phyloP scores from a whole-genome alignment of 306 rosid genomes.

The Canavalia ensiformis region DNA sequence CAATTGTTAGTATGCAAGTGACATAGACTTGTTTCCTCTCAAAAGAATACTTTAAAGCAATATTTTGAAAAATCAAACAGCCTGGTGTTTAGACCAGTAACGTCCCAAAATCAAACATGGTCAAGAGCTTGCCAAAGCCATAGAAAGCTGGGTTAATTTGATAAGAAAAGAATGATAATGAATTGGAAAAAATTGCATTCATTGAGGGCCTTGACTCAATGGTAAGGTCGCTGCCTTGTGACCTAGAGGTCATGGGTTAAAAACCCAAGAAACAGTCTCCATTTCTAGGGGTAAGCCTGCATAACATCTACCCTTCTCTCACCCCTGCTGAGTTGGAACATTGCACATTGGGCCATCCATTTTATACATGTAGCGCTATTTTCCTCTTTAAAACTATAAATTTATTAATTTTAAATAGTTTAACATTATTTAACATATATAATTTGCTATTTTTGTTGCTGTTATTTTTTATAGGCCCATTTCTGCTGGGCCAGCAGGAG shows the following conservation, averaged over 20 bases:
- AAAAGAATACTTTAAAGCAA: slow-evolving; percentile 11
- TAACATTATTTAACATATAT: background rate
- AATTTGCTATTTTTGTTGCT: background rate
- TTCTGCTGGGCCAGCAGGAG: background rate
- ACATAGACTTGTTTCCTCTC: background rate
- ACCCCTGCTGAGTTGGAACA: background rate
- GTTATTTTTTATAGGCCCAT: background rate
- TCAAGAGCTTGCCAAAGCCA: slow-evolving; percentile 24
- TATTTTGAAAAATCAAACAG: slow-evolving; percentile 8
- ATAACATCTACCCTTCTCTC: background rate
- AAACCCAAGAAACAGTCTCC: background rate
- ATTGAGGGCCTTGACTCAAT: background rate
- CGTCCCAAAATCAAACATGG: slow-evolving; percentile 4
- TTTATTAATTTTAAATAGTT: slow-evolving; percentile 4
- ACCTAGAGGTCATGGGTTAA: background rate
- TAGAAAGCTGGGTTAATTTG: background rate
- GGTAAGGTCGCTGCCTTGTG: background rate
- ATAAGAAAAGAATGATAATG: background rate
- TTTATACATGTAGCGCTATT: background rate
- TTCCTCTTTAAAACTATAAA: slow-evolving; percentile 3
- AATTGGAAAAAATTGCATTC: background rate
- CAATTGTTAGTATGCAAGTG: slow-evolving; percentile 22
- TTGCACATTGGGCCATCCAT: background rate
- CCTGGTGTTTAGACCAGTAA: background rate
- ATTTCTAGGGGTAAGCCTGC: background rate